phyloP scores from a whole-genome alignment of 345 rosid species.

The Mercurialis annua region DNA sequence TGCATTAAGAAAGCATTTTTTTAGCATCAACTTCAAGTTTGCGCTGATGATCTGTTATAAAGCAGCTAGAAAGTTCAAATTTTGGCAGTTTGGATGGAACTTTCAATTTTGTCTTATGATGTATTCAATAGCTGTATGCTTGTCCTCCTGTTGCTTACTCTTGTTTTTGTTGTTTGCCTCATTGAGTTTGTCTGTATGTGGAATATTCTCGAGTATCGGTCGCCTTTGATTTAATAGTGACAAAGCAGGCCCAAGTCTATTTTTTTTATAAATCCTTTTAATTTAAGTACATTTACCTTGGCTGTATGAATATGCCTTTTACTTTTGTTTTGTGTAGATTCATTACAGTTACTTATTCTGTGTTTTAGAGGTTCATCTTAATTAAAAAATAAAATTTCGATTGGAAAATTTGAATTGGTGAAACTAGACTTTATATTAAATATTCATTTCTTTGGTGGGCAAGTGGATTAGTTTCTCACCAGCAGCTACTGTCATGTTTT shows the following conservation, averaged over 20 bases:
- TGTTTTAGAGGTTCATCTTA: not conserved
- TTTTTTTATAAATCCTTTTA: not conserved
- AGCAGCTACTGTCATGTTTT: constrained; percentile 18
- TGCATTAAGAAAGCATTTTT: not conserved
- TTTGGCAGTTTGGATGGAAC: not conserved
- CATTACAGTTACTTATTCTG: not conserved
- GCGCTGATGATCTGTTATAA: not conserved
- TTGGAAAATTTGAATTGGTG: not conserved
- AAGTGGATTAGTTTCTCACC: constrained; percentile 5
- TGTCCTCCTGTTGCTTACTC: constrained; percentile 32
- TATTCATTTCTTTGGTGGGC: not conserved
- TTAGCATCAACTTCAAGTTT: not conserved
- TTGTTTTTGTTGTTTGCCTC: not conserved
- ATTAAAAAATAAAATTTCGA: not conserved
- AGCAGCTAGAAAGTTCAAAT: not conserved
- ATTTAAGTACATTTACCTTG: not conserved
- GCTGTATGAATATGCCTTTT: not conserved
- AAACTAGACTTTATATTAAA: constrained; percentile 1
- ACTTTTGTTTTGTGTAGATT: not conserved
- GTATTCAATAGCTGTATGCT: constrained; percentile 25
- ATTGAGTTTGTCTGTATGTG: constrained; percentile 21
- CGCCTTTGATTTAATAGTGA: constrained; percentile 5
- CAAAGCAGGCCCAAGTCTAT: not conserved
- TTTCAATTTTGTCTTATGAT: not conserved
- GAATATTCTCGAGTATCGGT: constrained; percentile 19